Percentiles rank a stretch among this genome's conserved stretches.
These are phyloP conservation scores for Hyphopichia homilentoma DNA, from an alignment of 805 yeast genomes.

Conservation along the genomic window DNA sequence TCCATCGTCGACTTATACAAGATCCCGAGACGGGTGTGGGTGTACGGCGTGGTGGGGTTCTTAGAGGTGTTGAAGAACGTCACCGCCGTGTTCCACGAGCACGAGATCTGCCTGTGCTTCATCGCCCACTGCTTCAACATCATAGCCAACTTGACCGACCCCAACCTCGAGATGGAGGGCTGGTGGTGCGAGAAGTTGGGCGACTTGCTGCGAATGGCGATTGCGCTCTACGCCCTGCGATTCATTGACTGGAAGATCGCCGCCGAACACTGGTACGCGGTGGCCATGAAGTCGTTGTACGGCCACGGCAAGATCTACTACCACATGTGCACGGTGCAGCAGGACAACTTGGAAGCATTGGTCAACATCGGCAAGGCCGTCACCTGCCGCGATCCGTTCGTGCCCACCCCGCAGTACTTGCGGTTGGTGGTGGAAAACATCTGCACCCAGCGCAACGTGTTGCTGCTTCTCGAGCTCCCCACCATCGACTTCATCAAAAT, in stretches of 20 bases:
- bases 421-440: conserved; percentile 76
- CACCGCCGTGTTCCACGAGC: conserved; percentile 68
- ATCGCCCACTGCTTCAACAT: conserved; percentile 68
- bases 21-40: conserved; percentile 80
- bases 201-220: conserved; percentile 83
- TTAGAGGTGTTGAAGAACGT: conserved; percentile 74
- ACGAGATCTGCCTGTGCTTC: conserved; percentile 73
- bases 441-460: conserved; percentile 56
- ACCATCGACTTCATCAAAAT: conserved; percentile 62
- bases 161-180: conserved; percentile 55
- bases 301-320: conserved; percentile 86
- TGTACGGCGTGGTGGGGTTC: conserved; percentile 79
- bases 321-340: conserved; percentile 85
- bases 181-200: conserved; percentile 88
- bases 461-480: conserved; percentile 57
- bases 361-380: conserved; percentile 78
- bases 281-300: conserved; percentile 67
- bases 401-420: conserved; percentile 76
- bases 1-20: conserved; percentile 75
- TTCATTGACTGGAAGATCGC: conserved; percentile 83
- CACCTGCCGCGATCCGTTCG: conserved; percentile 77
- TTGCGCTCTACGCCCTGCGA: conserved; percentile 74
- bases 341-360: conserved; percentile 69
- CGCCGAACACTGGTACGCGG: conserved; percentile 79
- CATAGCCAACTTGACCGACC: conserved; percentile 51